A percentile compares a stretch with the other conserved stretches of the same genome.
Evolutionary conservation across 225 moss, liverwort and hornwort species (phyloP).

Genomic region (Polytrichum formosum): DNA sequence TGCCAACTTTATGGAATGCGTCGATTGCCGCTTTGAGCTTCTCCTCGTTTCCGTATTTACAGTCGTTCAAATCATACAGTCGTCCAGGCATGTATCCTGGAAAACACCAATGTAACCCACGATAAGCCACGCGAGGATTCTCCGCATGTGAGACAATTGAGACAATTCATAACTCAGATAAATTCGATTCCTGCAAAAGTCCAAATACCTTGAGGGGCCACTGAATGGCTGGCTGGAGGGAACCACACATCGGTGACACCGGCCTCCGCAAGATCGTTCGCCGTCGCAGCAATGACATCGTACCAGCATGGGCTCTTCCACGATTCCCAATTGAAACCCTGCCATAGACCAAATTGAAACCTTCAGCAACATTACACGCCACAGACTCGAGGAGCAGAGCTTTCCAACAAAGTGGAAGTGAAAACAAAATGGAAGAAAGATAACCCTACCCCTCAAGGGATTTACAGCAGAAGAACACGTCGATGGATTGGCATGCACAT

Average conservation of each 20-base stretch:
- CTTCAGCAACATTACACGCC: too few species aligned
- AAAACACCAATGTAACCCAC: conserved; percentile 11
- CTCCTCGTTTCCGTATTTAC: conserved; percentile 73
- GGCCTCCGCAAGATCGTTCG: conserved; percentile 55
- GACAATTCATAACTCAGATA: too few species aligned
- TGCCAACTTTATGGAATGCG: conserved; percentile 38
- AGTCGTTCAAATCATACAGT: conserved; percentile 72
- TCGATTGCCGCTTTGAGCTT: conserved; percentile 67
- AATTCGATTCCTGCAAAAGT: background rate
- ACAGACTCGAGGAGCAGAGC: too few species aligned
- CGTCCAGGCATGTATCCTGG: conserved; percentile 90
- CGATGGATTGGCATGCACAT: conserved; percentile 2
- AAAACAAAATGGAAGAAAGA: too few species aligned
- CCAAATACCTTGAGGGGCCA: conserved; percentile 60
- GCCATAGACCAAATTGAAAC: background rate
- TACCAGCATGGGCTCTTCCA: conserved; percentile 78
- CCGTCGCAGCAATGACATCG: conserved; percentile 42
- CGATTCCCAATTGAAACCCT: conserved; percentile 95
- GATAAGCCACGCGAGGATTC: background rate
- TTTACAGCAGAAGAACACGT: too few species aligned
- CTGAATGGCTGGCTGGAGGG: conserved; percentile 76
- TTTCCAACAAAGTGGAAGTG: too few species aligned
- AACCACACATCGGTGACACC: conserved; percentile 86
- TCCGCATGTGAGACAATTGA: too few species aligned
- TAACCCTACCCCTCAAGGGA: too few species aligned